Evolutionary conservation across 1,139 yeast species (phyloP), one percentile per base, ranked within the genome.

Genomic region (Meyerozyma carpophila): DNA sequence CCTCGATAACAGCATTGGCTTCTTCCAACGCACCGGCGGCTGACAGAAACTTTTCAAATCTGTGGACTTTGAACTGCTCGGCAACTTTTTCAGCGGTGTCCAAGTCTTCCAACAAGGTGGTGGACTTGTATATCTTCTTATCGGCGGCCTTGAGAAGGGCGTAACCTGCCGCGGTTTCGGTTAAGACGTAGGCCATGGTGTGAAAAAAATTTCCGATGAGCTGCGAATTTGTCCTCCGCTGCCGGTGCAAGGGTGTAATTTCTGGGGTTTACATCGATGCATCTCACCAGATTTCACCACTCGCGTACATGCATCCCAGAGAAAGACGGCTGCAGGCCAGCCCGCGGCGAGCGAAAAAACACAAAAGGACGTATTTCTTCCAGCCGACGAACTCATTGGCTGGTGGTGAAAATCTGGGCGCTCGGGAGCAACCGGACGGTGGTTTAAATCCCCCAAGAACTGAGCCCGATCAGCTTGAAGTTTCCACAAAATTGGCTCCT

Each of bases 131-230:
- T 62, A 93, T 85, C 79, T 93, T 93, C 77, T 93, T 93, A 77
- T 93, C 98, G 53, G 96, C 84, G 48, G 98, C 96, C 75, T 93
- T 93, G 62, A 93, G 81, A 64, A 93, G 79, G 65, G 98, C 98
- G 66, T 93, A 93, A 64, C 98, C 98, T 46, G 98, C 98, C 53
- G 98, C 88, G 52, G 98, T 93, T 77, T 93, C 98, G 50, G 98
- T 87, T 66, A 93, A 82, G 62, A 93, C 93, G 79, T 81, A 90
- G 56, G 98, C 89, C 97, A 90, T 90, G 47, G 43, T 51, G 41
- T 39, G 34, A 37, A 41, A 36, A 27, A 40, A 40, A 24, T 16
- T 25, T 32, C 21, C 49, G 49, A 44, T 34, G 46, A 46, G 43
- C 46, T 52, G 48, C 51, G 53, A 51, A 50, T 47, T 50, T 47